Base-by-base conservation (phyloP, 148 eudicot genomes). In the Nepenthes gracilis region DNA sequence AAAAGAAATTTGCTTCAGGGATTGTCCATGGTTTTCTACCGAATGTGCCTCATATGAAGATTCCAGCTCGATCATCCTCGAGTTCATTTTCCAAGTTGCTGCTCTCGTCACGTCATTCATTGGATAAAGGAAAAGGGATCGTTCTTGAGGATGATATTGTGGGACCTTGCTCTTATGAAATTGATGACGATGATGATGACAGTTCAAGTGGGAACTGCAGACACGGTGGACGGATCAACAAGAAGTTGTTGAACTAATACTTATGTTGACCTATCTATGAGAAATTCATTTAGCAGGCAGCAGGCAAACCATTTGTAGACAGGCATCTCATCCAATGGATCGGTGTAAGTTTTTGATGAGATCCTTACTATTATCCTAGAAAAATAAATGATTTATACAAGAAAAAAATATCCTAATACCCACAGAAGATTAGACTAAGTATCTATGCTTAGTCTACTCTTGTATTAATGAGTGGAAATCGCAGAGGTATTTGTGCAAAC, bases 1-100 rank as follows among this genome's bases (percentile, higher is more conserved):
- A 90, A 47, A 93, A 93, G 79, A 92, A 70, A 49, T 60, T 84
- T 32, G 98, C 96, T 54, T 78, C 87, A 0, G 95, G 89, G 13
- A 35, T 81, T 2, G 71, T 72, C 15, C 72, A 83, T 4, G 87
- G 85, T 55, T 80, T 75, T 23, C 61, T 78, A 77, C 85, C 80
- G 64, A 81, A 80, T 23, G 60, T 78, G 68, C 83, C 95, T 36
- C 59, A 67, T 2, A 55, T 63, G 1, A 60, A 57, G 5, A 56
- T 65, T 35, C 72, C 74, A 55, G 66, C 72, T 13, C 75, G 77
- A 32, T 82, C 88, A 33, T 74, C 78, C 33, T 91, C 87, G 0
- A 77, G 80, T 53, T 84, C 90, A 1, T 76, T 81, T 36, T 88
- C 96, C 2, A 85, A 68, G 60, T 56, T 88, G 13, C 82, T 86